Base-by-base conservation (phyloP, 164 flowering plant species). In the Nymphaea thermarum region DNA sequence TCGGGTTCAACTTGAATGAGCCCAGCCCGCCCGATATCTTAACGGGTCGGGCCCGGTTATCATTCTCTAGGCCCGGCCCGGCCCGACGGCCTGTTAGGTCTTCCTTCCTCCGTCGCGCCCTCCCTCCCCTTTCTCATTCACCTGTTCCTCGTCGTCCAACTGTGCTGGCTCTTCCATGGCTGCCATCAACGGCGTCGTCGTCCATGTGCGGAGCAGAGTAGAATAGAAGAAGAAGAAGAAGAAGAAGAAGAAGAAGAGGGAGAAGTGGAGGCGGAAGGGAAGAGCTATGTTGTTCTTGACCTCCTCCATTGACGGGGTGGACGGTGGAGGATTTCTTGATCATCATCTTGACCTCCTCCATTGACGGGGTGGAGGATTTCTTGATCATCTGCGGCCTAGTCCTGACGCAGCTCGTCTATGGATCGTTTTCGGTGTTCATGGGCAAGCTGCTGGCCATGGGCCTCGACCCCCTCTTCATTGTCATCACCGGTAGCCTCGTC, bases 391-490 rank as follows among this genome's bases (percentile, higher is more conserved):
- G 6, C 1, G 78, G 81, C 5, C 44, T 75, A 42, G 47, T 71
- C 14, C 44, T 6, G 16, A 66, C 66, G 11, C 81, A 78, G 67
- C 17, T 69, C 16, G 43, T 75, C 4, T 71, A 45, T 15, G 72
- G 72, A 0, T 53, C 57, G 4, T 73, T 60, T 41, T 68, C 66
- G 25, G 74, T 78, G 64, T 66, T 71, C 64, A 42, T 69, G 57
- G 53, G 68, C 47, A 43, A 63, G 66, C 43, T 79, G 17, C 67
- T 79, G 62, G 53, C 77, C 17, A 44, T 67, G 12, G 81, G 79
- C 43, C 65, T 76, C 59, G 45, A 63, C n/a, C 73, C 77, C 65
- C 65, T 76, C 70, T 69, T 73, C 43, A 67, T 76, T 43, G 60
- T 74, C 45, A 65, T 74, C 66, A 70, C 53, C 61, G 71, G 67